Base-by-base conservation (phyloP, 371 early-diverging fungal genomes). In the Mucor mucedo region DNA sequence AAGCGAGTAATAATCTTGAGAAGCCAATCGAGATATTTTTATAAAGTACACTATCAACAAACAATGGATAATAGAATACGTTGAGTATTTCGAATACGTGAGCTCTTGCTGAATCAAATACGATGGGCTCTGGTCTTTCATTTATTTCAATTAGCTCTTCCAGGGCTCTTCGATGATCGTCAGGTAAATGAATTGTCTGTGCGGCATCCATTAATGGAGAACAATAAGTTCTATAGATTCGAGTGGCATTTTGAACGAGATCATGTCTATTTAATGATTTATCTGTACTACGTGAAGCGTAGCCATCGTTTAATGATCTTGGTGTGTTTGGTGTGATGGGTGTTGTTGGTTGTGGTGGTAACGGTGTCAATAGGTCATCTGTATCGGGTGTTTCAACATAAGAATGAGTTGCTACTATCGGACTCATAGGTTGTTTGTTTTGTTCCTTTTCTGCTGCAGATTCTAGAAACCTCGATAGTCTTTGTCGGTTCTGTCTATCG, bases 81-180 rank as follows among this genome's bases (percentile, higher is more conserved):
- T 82, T 82, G 50, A 82, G 65, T 21, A 82, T 63, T 49, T 82
- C 82, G 58, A 72, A 82, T 5, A 82, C 78, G 55, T 82, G 75
- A 0, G 74, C 56, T 28, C 72, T 58, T 1, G 82, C 78, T 30
- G 82, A 79, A 35, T 82, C 78, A 69, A 79, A 82, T 3, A 82
- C 75, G 14, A 76, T 39, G 8, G 82, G 82, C 30, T 82, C 82
- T 11, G 82, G 79, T 29, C 79, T 71, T 30, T 76, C 71, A 21
- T 79, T 72, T 21, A 68, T 65, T 44, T 77, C 78, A 38, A 82
- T 58, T 33, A 79, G 32, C n/a, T 71, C 69, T 39, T 81, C 75
- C 30, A 81, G 53, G 3, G 76, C 82, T 21, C 64, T 42, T 41
- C 82, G 69, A 52, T 82, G 73, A 38, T 82, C 82, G 10, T 79